Conservation (phyloP, 2,329 filamentous ascomycete species). For the Drechslerella dactyloides region DNA sequence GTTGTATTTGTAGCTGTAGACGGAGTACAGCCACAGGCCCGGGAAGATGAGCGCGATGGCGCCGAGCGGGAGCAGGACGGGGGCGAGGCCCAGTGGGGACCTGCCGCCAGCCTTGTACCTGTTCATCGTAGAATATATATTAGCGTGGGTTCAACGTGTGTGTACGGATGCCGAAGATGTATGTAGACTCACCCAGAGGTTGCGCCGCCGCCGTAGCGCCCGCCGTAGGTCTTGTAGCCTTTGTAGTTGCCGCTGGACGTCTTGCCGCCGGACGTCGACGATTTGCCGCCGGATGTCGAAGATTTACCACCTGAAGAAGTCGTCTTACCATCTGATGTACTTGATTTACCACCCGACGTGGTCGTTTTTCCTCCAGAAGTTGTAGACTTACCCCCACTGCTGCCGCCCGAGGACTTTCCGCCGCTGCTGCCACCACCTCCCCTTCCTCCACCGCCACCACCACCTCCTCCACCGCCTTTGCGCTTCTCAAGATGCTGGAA, state of each 20-base stretch:
- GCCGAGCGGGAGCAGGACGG: slow-evolving; percentile 64
- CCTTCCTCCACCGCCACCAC: slow-evolving; percentile 57
- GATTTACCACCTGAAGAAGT: no score
- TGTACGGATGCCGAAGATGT: no score
- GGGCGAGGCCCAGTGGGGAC: slow-evolving; percentile 63
- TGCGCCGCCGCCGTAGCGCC: slow-evolving; percentile 54
- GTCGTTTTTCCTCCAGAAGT: background rate
- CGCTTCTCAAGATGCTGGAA: slow-evolving; percentile 42
- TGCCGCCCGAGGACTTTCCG: slow-evolving; percentile 54
- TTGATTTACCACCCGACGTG: background rate
- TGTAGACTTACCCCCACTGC: slow-evolving; percentile 40
- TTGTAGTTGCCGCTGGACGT: slow-evolving; percentile 36
- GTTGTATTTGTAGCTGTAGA: slow-evolving; percentile 67
- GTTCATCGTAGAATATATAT: slow-evolving; percentile 64
- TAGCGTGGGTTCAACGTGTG: slow-evolving; percentile 64
- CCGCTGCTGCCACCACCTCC: slow-evolving; percentile 57
- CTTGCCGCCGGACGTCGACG: background rate
- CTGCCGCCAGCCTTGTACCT: slow-evolving; percentile 68
- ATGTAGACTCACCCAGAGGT: slow-evolving; percentile 52
- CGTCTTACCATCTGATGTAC: no score
- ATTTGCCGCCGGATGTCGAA: slow-evolving; percentile 1
- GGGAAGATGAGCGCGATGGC: slow-evolving; percentile 66
- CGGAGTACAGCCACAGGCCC: slow-evolving; percentile 69
- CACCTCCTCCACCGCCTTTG: slow-evolving; percentile 31
- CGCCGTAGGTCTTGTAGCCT: slow-evolving; percentile 55